Conservation (phyloP, 768 basidiomycete genomes). For the Termitomyces eurrhizus region DNA sequence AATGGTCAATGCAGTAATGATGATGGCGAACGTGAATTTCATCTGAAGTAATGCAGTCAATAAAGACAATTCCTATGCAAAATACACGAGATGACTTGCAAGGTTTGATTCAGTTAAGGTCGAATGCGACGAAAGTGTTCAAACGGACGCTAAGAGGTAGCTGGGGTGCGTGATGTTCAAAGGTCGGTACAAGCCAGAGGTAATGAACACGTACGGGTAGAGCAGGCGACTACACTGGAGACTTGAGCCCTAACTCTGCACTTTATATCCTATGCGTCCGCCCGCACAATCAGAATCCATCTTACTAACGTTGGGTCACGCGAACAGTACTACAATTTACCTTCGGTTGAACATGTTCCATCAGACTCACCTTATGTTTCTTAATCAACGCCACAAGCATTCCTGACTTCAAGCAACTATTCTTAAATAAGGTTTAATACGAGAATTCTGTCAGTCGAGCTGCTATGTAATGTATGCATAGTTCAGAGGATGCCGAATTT, state of each 20-base stretch:
- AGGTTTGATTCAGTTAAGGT: not conserved
- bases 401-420: too few species aligned
- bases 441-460: too few species aligned
- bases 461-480: too few species aligned
- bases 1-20: not conserved
- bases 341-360: not conserved
- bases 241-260: too few species aligned
- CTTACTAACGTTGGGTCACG: not conserved
- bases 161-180: not conserved
- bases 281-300: too few species aligned
- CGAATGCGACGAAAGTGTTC: not conserved
- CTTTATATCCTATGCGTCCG: not conserved
- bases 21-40: not conserved
- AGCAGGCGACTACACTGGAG: not conserved
- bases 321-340: too few species aligned
- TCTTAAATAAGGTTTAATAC: too few species aligned
- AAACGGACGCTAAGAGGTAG: not conserved
- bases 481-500: too few species aligned
- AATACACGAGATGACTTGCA: not conserved
- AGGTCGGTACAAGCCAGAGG: too few species aligned
- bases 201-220: not conserved
- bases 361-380: not conserved
- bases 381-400: not conserved
- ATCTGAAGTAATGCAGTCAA: not conserved
- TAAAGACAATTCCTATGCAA: not conserved